Conservation (phyloP, 2,329 filamentous ascomycete genomes). For the Gnomoniopsis smithogilvyi region DNA sequence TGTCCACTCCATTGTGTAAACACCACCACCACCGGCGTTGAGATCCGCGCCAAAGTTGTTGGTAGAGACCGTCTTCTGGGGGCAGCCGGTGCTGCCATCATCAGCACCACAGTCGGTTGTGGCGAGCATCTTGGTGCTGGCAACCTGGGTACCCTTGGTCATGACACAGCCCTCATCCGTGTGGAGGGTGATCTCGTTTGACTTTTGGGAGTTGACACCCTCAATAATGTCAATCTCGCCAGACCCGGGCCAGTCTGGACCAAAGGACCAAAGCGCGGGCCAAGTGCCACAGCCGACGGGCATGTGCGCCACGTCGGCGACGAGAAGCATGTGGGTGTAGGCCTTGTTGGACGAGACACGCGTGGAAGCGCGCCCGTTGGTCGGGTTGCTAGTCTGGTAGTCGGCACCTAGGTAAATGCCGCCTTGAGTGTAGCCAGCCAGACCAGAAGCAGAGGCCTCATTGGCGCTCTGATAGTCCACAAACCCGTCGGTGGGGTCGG, state of each 20-base stretch:
- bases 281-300: constrained; percentile 73
- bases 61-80: constrained; percentile 47
- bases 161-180: constrained; percentile 60
- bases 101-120: constrained; percentile 56
- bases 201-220: constrained; percentile 62
- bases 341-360: constrained; percentile 64
- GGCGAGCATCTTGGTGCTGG: constrained; percentile 36
- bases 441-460: constrained; percentile 54
- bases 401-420: constrained; percentile 70
- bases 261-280: constrained; percentile 71
- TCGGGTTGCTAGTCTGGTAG: constrained; percentile 50
- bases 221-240: constrained; percentile 83
- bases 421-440: constrained; percentile 55
- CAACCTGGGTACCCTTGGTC: constrained; percentile 42
- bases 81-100: constrained; percentile 54
- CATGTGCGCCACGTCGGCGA: constrained; percentile 74
- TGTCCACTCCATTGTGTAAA: constrained; percentile 78
- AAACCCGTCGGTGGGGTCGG: constrained; percentile 72
- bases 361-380: constrained; percentile 64
- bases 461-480: constrained; percentile 63
- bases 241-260: constrained; percentile 63
- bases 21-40: constrained; percentile 65
- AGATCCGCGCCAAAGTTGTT: constrained; percentile 65
- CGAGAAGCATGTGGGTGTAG: constrained; percentile 68
- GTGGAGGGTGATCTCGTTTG: constrained; percentile 66